Base-by-base conservation (phyloP, 768 basidiomycete genomes). In the Kondoa malvinella region DNA sequence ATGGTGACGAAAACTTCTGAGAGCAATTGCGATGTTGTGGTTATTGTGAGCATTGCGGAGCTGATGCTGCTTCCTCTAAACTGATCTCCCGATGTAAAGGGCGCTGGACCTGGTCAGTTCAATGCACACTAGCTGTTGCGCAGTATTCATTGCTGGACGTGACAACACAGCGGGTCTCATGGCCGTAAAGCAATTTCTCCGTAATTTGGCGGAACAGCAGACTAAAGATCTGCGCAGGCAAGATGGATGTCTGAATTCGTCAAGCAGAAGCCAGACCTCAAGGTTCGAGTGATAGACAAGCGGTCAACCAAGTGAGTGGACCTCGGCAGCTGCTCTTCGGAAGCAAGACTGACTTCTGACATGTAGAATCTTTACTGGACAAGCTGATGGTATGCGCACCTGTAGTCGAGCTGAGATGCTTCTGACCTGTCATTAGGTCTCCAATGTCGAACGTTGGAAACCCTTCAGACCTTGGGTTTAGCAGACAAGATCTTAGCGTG, bases 391-490 rank as follows among this genome's bases (percentile, higher is more conserved):
- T 0, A 66, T 74, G 67, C 66, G 59, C 34, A 31, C 64, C 17
- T n/a, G 14, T 30, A 21, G 31, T 34, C 31, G 63, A 61, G 12
- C 31, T 40, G 2, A 34, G 29, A 34, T 16, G 14, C 14, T 64
- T 14, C 63, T 64, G 14, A 64, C 63, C 16, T 27, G 17, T 31
- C 29, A 15, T 14, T 29, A 34, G 29, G 29, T 29, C 29, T 34
- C 26, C 70, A 74, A 69, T 71, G 67, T 26, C 66, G 74, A 15
- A 70, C 74, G 25, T 64, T 75, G 34, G 74, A 75, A 67, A 64
- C 72, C 17, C 73, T 75, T 34, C 69, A 75, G 68, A 64, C 65
- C 12, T 61, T 75, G 31, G 74, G 74, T 1, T 69, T 75, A 65
- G 58, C 65, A 25, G 74, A 74, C 61, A 60, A 25, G 4, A 71